Evolutionary conservation across 441 rosid species (phyloP), one percentile per base, ranked within the genome.

Genomic region (Populus hybrid): DNA sequence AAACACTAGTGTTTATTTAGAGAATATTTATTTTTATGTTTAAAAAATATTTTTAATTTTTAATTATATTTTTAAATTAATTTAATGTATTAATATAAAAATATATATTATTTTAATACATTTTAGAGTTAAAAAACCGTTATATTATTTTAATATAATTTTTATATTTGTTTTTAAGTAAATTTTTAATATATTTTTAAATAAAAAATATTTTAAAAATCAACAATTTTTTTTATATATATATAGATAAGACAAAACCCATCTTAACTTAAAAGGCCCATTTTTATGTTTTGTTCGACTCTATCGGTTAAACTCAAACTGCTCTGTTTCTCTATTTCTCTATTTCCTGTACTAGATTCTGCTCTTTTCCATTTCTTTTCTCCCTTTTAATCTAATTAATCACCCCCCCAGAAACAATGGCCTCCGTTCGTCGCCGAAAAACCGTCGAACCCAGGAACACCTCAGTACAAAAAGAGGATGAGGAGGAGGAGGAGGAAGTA

Each of bases 341-440:
- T 2, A 9, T 64, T 8, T 18, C 18, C 14, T 11, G 57, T 12
- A 4, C 3, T 46, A 14, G 6, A 46, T 14, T 4, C 5, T 23
- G 69, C 26, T 65, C 69, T 28, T 10, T 23, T 40, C 73, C 11
- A 40, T 5, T 21, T 24, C 0, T 11, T 70, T 8, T n/a, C 28
- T 46, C 18, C 28, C 0, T 18, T 71, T 32, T 24, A 30, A 61
- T 12, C 18, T n/a, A 28, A 26, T 69, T 42, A 32, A 24, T 7
- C 67, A 23, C 53, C 40, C 10, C 9, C 40, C 40, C 46, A 50
- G 79, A 34, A 67, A 61, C 78, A 38, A 93, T 93, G 98, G 75
- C 93, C 76, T 50, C 79, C 24, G 32, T 84, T 82, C 91, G 86
- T 14, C 82, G 94, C 73, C 87, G 81, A 80, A 93, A 92, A 81